Conservation (phyloP, 2,329 filamentous ascomycete species). For the Fusarium sp. region DNA sequence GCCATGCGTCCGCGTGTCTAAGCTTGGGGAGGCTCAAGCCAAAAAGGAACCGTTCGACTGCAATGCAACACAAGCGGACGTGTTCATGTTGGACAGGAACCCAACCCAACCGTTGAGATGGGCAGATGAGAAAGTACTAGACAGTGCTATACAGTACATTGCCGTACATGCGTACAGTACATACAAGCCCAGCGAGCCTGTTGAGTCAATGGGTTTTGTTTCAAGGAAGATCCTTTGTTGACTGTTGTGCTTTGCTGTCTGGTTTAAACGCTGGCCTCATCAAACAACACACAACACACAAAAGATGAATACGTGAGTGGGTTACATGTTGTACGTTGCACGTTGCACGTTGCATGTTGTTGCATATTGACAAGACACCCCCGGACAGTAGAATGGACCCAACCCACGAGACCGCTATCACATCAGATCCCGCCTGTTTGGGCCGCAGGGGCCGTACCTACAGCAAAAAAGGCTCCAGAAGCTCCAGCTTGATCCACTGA, state of each 20-base stretch:
- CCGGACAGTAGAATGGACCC: slow-evolving; percentile 14
- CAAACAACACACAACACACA: slow-evolving; percentile 21
- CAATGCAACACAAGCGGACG: slow-evolving; percentile 41
- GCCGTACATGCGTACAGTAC: background rate
- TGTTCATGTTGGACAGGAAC: slow-evolving; percentile 7
- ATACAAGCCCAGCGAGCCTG: background rate
- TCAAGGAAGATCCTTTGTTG: slow-evolving; percentile 1
- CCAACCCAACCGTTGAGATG: slow-evolving; percentile 22
- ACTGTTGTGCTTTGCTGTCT: slow-evolving; percentile 17
- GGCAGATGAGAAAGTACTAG: background rate
- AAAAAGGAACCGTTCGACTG: slow-evolving; percentile 33
- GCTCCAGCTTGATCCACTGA: slow-evolving; percentile 21
- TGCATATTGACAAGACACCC: slow-evolving; percentile 14
- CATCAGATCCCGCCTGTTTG: slow-evolving; percentile 49
- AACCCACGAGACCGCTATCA: slow-evolving; percentile 40
- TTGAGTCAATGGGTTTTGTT: background rate
- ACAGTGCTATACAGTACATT: background rate
- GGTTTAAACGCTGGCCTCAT: slow-evolving; percentile 16
- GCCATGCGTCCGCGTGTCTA: slow-evolving; percentile 37
- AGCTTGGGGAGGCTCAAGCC: slow-evolving; percentile 19
- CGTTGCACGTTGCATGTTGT: background rate
- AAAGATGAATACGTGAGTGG: slow-evolving; percentile 36
- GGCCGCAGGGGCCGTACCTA: slow-evolving; percentile 44
- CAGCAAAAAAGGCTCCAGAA: slow-evolving; percentile 33
- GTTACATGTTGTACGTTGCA: slow-evolving; percentile 6